Evolutionary conservation across 257 asterid species (phyloP).

Genomic region (Salvia hispanica): DNA sequence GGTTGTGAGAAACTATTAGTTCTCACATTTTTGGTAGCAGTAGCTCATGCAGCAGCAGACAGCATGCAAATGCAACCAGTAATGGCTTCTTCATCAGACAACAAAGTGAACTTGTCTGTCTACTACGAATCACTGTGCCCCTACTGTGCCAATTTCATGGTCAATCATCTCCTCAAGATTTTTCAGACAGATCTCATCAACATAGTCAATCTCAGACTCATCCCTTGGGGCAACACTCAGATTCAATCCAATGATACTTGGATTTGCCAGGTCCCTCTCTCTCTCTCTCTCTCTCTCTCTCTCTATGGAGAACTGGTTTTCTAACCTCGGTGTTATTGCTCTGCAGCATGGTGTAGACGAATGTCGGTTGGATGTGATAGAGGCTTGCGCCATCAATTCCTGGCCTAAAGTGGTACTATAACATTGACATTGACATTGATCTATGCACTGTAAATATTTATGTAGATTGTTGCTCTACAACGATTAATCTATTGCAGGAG

Average conservation of each 20-base stretch:
- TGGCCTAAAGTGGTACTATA: conserved; percentile 65
- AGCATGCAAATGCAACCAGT: conserved; percentile 1
- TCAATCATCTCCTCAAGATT: conserved; percentile 59
- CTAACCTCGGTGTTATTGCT: conserved; percentile 1
- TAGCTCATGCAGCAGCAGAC: conserved; percentile 27
- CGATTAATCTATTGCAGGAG: conserved; percentile 43
- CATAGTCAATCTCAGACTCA: conserved; percentile 69
- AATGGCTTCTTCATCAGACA: neutral
- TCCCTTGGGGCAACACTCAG: conserved; percentile 95
- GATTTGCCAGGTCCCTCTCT: conserved; percentile 67
- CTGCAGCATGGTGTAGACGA: conserved; percentile 91
- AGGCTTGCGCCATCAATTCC: conserved; percentile 74
- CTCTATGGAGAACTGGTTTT: neutral
- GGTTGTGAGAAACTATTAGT: conserved; percentile 32
- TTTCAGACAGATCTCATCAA: conserved; percentile 70
- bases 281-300: neutral
- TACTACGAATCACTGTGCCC: conserved; percentile 93
- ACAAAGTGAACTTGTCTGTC: conserved; percentile 49
- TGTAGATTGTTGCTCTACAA: neutral
- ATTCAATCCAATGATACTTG: conserved; percentile 60
- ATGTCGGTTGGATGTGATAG: conserved; percentile 64
- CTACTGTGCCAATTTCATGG: conserved; percentile 82
- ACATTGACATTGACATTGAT: neutral
- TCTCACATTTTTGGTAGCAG: conserved; percentile 17
- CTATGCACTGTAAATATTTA: neutral